Evolutionary conservation across 768 basidiomycete genomes (phyloP).

Genomic region (Nidula microcarpa): DNA sequence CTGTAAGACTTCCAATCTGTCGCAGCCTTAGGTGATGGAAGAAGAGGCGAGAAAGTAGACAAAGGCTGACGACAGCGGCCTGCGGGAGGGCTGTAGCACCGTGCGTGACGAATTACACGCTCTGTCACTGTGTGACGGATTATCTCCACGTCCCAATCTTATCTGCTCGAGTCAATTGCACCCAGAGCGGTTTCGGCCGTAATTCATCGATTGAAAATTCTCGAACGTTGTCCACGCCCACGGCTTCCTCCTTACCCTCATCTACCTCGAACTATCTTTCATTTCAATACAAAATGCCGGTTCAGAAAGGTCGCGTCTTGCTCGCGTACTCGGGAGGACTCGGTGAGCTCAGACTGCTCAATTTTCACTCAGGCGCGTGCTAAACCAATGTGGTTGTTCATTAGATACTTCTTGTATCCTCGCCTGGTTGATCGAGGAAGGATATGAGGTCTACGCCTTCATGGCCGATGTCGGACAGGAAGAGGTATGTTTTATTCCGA

Average conservation of each 20-base stretch:
- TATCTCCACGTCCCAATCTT: too few species aligned
- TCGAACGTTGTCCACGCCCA: too few species aligned
- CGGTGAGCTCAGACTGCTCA: conserved; percentile 49
- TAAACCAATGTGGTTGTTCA: conserved; percentile 6
- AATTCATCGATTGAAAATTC: too few species aligned
- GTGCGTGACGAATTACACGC: background rate
- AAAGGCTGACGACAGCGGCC: background rate
- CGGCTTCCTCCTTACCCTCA: too few species aligned
- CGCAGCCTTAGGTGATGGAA: background rate
- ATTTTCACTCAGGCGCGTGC: conserved; percentile 6
- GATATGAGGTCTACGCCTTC: conserved; percentile 96
- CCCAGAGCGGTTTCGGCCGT: too few species aligned
- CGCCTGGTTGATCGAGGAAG: conserved; percentile 97
- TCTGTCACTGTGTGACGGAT: background rate
- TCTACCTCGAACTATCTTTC: too few species aligned
- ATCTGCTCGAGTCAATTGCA: too few species aligned
- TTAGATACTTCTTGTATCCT: conserved; percentile 98
- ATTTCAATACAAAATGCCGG: conserved; percentile 32
- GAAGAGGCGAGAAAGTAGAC: background rate
- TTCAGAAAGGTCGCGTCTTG: conserved; percentile 78
- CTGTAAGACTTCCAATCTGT: background rate
- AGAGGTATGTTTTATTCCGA: conserved; percentile 46
- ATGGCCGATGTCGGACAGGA: conserved; percentile 96
- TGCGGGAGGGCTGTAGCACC: too few species aligned
- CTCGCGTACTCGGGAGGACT: conserved; percentile 98